Percentiles rank a stretch among this genome's conserved stretches.
Evolutionary conservation across 2,329 filamentous ascomycete species (phyloP).

Genomic region (Colletotrichum siamense): DNA sequence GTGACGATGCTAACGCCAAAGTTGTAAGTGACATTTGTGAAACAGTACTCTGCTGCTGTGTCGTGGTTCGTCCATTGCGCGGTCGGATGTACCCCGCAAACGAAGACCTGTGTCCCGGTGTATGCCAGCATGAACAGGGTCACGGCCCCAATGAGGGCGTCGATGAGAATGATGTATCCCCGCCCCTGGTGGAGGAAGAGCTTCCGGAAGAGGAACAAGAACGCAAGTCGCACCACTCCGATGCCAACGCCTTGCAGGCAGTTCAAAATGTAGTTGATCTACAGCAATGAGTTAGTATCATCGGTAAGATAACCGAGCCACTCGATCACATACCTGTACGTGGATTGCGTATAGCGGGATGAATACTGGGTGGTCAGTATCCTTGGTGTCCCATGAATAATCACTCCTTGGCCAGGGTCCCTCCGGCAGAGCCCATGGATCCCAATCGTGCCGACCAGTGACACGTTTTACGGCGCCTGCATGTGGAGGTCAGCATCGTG

Average conservation of each 20-base stretch:
- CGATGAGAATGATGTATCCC: background rate
- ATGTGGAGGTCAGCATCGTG: background rate
- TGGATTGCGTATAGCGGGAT: background rate
- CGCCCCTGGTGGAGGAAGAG: background rate
- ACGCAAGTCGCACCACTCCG: background rate
- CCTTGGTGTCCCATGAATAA: background rate
- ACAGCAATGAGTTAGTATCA: background rate
- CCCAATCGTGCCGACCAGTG: conserved; percentile 8
- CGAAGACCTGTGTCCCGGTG: background rate
- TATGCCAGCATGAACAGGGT: background rate
- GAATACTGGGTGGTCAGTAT: background rate
- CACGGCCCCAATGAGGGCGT: background rate
- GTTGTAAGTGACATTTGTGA: background rate
- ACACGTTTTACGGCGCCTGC: background rate
- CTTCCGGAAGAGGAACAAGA: conserved; percentile 4
- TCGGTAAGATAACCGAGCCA: too few species aligned
- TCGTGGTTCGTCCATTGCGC: conserved; percentile 6
- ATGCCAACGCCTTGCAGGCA: background rate
- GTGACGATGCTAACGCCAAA: background rate
- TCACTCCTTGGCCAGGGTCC: conserved; percentile 4
- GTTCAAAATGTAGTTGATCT: background rate
- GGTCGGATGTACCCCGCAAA: background rate
- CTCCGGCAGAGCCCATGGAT: background rate
- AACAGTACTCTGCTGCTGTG: background rate
- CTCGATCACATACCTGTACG: background rate